phyloP scores from a whole-genome alignment of 2,329 filamentous ascomycete genomes.

The Calonectria naviculata region DNA sequence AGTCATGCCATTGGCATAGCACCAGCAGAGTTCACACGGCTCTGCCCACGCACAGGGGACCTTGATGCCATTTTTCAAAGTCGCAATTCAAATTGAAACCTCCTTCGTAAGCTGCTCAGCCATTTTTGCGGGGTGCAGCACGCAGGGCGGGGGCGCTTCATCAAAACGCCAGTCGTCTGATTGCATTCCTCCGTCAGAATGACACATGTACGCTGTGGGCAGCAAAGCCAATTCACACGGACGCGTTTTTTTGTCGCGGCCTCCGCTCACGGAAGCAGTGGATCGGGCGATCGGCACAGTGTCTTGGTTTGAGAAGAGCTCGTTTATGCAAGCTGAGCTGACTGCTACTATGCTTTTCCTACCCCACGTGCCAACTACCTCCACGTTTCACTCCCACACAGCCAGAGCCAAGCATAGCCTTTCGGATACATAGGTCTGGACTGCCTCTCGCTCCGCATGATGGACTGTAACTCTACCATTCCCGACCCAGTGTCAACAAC shows the following conservation, averaged over 20 bases:
- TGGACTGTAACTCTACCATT: background rate
- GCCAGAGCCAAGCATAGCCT: background rate
- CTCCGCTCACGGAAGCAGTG: background rate
- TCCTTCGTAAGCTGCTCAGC: background rate
- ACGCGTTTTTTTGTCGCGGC: background rate
- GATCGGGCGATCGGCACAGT: conserved; percentile 1
- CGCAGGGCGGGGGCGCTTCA: background rate
- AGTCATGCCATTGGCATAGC: background rate
- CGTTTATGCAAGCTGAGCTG: conserved; percentile 2
- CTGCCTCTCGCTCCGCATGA: background rate
- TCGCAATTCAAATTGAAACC: background rate
- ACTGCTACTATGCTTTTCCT: background rate
- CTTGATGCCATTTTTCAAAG: background rate
- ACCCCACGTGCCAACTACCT: conserved; percentile 1
- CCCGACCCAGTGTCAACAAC: background rate
- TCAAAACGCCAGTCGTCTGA: background rate
- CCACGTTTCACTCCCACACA: background rate
- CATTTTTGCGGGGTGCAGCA: background rate
- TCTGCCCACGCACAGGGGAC: background rate
- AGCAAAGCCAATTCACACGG: background rate
- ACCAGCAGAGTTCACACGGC: background rate
- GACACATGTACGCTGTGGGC: background rate
- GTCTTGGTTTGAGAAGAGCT: background rate
- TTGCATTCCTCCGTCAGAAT: background rate
- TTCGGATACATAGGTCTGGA: background rate